phyloP scores from a whole-genome alignment of 1,284 basidiomycete genomes.

The Cutaneotrichosporon cyanovorans region DNA sequence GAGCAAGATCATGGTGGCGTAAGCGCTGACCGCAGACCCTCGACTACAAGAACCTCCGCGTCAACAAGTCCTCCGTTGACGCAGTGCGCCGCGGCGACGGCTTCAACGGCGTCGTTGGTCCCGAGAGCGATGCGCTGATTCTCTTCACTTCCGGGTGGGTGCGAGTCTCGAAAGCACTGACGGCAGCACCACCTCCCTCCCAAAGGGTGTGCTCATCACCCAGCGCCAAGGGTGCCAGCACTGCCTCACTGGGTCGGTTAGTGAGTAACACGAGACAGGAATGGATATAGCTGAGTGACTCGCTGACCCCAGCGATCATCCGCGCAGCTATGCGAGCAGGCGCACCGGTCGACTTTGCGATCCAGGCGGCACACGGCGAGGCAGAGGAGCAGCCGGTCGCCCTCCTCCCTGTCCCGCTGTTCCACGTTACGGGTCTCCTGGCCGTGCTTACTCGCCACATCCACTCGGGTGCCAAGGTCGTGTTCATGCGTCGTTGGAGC shows the following conservation, averaged over 20 bases:
- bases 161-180: neutral
- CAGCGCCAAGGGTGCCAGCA: constrained; percentile 11
- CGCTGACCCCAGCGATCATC: constrained; percentile 4
- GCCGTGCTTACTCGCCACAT: constrained; percentile 29
- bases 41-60: neutral
- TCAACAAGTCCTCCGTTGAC: constrained; percentile 2
- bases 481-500: constrained; percentile 35
- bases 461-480: constrained; percentile 27
- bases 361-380: neutral
- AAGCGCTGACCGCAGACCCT: neutral
- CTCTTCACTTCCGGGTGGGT: constrained; percentile 31
- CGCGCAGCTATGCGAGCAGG: constrained; percentile 33
- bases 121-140: constrained; percentile 37
- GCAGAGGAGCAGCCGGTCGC: neutral
- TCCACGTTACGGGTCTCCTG: constrained; percentile 41
- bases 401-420: constrained; percentile 37
- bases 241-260: constrained; percentile 5
- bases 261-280: constrained; percentile 3
- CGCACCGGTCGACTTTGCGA: constrained; percentile 8
- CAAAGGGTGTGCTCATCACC: constrained; percentile 16
- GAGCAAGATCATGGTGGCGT: no score
- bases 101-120: constrained; percentile 3
- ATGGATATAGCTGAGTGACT: neutral
- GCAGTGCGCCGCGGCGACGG: constrained; percentile 8
- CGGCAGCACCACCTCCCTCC: constrained; percentile 11